These are phyloP conservation scores for Hemileia vastatrix DNA, from an alignment of 1,284 basidiomycete genomes.

Conservation along the genomic window DNA sequence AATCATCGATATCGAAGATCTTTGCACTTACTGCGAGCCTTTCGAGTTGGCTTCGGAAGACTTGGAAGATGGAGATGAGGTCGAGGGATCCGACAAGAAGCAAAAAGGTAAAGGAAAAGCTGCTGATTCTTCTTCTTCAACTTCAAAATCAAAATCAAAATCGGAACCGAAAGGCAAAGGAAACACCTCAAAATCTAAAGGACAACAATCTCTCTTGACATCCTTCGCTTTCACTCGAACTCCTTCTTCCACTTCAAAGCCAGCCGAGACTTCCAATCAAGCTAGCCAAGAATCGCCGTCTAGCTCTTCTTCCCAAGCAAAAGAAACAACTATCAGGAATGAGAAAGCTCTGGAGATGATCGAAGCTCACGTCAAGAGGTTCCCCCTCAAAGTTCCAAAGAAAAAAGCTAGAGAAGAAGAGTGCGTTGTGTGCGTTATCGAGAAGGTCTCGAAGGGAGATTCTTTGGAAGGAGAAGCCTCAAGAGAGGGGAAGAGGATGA, in stretches of 20 bases:
- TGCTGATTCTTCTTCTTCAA: too few species aligned
- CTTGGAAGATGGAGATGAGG: slow-evolving; percentile 22
- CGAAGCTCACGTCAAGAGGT: too few species aligned
- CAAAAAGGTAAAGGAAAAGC: not conserved
- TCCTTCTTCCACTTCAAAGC: too few species aligned
- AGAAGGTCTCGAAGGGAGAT: too few species aligned
- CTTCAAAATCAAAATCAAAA: too few species aligned
- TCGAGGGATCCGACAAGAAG: slow-evolving; percentile 17
- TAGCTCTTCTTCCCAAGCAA: too few species aligned
- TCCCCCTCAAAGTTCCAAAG: slow-evolving; percentile 75
- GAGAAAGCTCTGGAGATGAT: too few species aligned
- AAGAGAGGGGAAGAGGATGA: slow-evolving; percentile 38
- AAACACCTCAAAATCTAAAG: not conserved
- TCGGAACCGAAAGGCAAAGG: not conserved
- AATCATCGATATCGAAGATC: slow-evolving; percentile 34
- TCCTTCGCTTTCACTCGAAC: too few species aligned
- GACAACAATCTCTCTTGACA: slow-evolving; percentile 6
- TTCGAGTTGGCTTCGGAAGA: not conserved
- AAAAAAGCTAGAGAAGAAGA: slow-evolving; percentile 76
- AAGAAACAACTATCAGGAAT: too few species aligned
- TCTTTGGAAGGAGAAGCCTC: too few species aligned
- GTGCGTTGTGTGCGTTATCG: slow-evolving; percentile 72
- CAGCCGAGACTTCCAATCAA: too few species aligned
- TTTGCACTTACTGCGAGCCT: slow-evolving; percentile 35
- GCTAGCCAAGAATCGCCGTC: too few species aligned